phyloP scores from a whole-genome alignment of 2,329 filamentous ascomycete species.

The Pseudogymnoascus pannorum region DNA sequence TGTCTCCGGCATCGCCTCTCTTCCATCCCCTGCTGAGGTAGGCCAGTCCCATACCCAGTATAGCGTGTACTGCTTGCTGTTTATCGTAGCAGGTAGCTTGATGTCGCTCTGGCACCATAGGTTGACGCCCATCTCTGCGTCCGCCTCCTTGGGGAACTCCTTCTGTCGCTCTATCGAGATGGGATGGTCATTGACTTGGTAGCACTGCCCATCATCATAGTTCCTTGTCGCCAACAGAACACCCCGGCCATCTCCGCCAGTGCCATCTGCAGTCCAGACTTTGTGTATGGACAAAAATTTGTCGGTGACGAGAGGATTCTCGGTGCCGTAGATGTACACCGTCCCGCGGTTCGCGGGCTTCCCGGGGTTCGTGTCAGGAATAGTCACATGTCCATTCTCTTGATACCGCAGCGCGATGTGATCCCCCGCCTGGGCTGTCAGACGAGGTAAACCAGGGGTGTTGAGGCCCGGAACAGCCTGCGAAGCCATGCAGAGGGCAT shows the following conservation, averaged over 20 bases:
- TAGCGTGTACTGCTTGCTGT: conserved; percentile 53
- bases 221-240: conserved; percentile 65
- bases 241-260: conserved; percentile 69
- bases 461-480: conserved; percentile 12
- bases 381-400: conserved; percentile 71
- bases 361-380: conserved; percentile 45
- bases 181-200: conserved; percentile 55
- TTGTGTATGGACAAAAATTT: conserved; percentile 54
- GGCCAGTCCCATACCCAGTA: conserved; percentile 97
- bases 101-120: conserved; percentile 10
- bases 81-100: conserved; percentile 38
- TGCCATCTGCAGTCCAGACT: conserved; percentile 68
- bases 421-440: conserved; percentile 49
- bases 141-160: conserved; percentile 50
- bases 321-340: conserved; percentile 69
- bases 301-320: conserved; percentile 45
- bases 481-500: conserved; percentile 16
- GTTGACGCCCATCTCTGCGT: conserved; percentile 34
- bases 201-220: conserved; percentile 84
- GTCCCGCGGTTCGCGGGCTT: conserved; percentile 62
- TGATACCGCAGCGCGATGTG: conserved; percentile 60
- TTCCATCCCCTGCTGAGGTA: conserved; percentile 22
- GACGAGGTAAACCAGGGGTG: conserved; percentile 15
- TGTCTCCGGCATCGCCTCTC: conserved; percentile 42
- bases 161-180: conserved; percentile 28